Conservation (phyloP, 768 basidiomycete genomes). For the Tylopilus intermedius region DNA sequence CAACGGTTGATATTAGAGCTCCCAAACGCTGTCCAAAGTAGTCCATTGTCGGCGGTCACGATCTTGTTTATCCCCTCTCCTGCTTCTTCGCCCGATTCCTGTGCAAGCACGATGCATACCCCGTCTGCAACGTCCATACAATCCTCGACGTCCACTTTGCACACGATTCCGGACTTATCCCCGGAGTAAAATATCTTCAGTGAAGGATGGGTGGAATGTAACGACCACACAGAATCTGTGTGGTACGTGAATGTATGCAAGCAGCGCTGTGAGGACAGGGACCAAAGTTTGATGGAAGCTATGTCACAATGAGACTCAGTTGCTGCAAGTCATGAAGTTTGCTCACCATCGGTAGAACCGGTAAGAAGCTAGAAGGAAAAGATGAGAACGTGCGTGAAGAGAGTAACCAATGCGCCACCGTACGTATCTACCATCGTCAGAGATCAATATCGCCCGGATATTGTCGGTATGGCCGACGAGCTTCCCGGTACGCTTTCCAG, state of each 20-base stretch:
- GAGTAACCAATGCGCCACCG: conserved; percentile 28
- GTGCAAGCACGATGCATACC: conserved; percentile 81
- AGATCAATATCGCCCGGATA: conserved; percentile 82
- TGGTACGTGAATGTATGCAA: conserved; percentile 96
- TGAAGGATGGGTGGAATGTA: conserved; percentile 82
- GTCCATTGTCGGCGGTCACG: conserved; percentile 73
- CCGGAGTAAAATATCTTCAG: conserved; percentile 92
- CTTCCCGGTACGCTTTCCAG: conserved; percentile 74
- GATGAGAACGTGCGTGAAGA: conserved; percentile 7
- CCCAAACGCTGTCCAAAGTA: conserved; percentile 88
- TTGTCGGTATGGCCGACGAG: conserved; percentile 97
- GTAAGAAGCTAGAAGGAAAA: conserved; percentile 57
- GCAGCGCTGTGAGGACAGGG: conserved; percentile 79
- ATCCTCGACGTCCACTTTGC: conserved; percentile 85
- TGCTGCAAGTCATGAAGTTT: background rate
- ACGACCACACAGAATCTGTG: conserved; percentile 90
- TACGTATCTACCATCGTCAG: conserved; percentile 88
- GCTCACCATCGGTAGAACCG: conserved; percentile 69
- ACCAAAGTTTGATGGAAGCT: conserved; percentile 93
- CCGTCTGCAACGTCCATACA: conserved; percentile 80
- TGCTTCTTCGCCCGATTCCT: conserved; percentile 45
- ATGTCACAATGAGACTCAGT: conserved; percentile 15
- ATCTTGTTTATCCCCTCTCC: conserved; percentile 78
- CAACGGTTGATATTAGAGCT: conserved; percentile 79
- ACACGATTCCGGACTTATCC: conserved; percentile 84